Conservation (phyloP, 2,329 filamentous ascomycete species). For the Zymoseptoria tritici region DNA sequence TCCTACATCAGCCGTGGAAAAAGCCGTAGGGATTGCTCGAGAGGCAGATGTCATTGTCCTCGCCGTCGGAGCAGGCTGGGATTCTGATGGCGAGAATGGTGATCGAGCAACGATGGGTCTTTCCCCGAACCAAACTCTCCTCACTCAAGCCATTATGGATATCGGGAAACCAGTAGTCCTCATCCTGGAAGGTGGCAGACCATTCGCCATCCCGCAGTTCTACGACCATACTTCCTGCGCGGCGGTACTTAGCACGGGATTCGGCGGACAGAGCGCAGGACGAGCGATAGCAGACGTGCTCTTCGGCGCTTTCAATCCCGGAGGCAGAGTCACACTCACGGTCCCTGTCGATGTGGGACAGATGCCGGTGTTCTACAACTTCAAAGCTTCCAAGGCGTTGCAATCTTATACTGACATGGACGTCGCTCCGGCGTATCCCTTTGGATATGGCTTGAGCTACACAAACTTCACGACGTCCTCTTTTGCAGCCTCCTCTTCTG, state of each 20-base stretch:
- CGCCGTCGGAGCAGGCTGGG: slow-evolving; percentile 8
- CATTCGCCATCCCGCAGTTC: slow-evolving; percentile 10
- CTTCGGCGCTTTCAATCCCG: slow-evolving; percentile 10
- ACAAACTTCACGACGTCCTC: slow-evolving; percentile 2
- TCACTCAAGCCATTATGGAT: slow-evolving; percentile 4
- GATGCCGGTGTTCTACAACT: slow-evolving; percentile 12
- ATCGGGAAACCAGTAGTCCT: slow-evolving; percentile 7
- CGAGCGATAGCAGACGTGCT: slow-evolving; percentile 9
- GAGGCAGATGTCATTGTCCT: slow-evolving; percentile 7
- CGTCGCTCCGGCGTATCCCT: slow-evolving; percentile 7
- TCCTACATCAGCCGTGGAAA: slow-evolving; percentile 2
- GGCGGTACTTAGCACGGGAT: slow-evolving; percentile 9
- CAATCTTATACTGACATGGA: slow-evolving; percentile 5
- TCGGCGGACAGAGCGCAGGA: slow-evolving; percentile 8
- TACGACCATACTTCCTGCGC: slow-evolving; percentile 7
- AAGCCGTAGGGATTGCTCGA: slow-evolving; percentile 5
- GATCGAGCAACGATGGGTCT: slow-evolving; percentile 11
- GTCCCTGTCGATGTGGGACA: slow-evolving; percentile 9
- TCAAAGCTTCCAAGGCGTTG: slow-evolving; percentile 4
- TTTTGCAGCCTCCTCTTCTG: not conserved
- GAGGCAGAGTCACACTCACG: slow-evolving; percentile 6
- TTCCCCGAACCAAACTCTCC: slow-evolving; percentile 9
- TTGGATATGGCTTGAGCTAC: slow-evolving; percentile 10
- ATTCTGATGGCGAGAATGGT: slow-evolving; percentile 12
- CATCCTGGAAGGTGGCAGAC: slow-evolving; percentile 9